Evolutionary conservation across 768 basidiomycete species (phyloP), one percentile per base, ranked within the genome.

Genomic region (Trametes cingulata): DNA sequence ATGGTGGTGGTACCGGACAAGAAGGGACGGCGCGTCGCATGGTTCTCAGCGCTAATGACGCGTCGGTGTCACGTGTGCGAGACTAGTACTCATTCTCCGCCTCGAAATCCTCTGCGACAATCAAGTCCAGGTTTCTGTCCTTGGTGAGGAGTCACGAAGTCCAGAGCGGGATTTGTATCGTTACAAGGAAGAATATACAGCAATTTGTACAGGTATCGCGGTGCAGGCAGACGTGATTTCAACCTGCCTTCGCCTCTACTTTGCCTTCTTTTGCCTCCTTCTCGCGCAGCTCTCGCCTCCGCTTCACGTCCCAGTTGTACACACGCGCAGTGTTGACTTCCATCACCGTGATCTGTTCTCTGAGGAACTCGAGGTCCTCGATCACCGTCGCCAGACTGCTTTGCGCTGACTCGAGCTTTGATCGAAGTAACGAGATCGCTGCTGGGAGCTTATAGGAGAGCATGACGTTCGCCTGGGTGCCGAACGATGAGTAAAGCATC

Each of bases 321-420:
- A 96, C 88, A 37, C 96, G 80, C 6, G 96, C 96, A 13, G 92
- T 95, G 70, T 98, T 98, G 40, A 86, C 85, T 70, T 99, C 95
- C 91, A 98, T 97, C 10, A 97, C 85, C 5, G 97, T 98, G 52
- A 95, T 80, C 73, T 99, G 97, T 70, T 98, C 97, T 52, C 93
- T 80, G 60, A 98, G 74, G 71, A 92, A 99, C 70, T 95, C 94
- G 20, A 97, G 78, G 71, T 98, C 97, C 67, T 95, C 93, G 42
- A 88, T 78, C 0, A 88, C 85, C 69, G 87, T 86, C 25, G 77
- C 69, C 51, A 96, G 75, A 56, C 79, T 84, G 13, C 75, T 75
- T 69, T 91, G 82, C 0, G 95, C 95, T 0, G 82, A 78, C 0
- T 77, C 73, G 27, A 95, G 83, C 74, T 98, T 98, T 24, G 84